These are phyloP conservation scores for Penicillium fimorum DNA, from an alignment of 495 filamentous ascomycete genomes.

Conservation along the genomic window DNA sequence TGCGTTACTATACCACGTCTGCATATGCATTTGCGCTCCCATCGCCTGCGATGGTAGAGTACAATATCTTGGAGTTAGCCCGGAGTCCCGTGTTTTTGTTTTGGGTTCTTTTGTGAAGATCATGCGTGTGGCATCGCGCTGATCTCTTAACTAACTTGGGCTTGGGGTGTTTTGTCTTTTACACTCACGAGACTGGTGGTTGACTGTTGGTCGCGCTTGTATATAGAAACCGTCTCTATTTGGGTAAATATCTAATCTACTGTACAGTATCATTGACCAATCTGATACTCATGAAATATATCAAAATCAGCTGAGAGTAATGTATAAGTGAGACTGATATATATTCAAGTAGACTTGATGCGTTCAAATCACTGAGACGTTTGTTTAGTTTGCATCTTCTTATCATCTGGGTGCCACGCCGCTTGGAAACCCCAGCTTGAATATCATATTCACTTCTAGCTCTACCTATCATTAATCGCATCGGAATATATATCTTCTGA, in stretches of 20 bases:
- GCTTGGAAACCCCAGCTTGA: background rate
- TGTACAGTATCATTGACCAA: slow-evolving; percentile 22
- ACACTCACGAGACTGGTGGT: slow-evolving; percentile 7
- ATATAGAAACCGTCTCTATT: slow-evolving; percentile 21
- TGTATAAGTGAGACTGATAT: background rate
- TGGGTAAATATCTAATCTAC: slow-evolving; percentile 23
- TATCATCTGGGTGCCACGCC: slow-evolving; percentile 7
- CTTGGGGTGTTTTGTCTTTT: slow-evolving; percentile 5
- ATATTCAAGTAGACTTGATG: background rate
- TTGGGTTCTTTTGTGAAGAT: slow-evolving; percentile 5
- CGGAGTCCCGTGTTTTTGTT: slow-evolving; percentile 13
- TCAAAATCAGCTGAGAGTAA: background rate
- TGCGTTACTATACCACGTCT: slow-evolving; percentile 27
- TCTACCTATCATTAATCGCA: background rate
- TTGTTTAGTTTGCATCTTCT: slow-evolving; percentile 27
- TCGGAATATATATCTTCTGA: background rate
- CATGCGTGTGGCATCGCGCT: slow-evolving; percentile 17
- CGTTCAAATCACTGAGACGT: slow-evolving; percentile 4
- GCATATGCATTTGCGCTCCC: slow-evolving; percentile 26
- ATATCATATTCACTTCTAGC: background rate
- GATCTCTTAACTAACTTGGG: slow-evolving; percentile 8
- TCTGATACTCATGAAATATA: background rate
- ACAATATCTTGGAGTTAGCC: slow-evolving; percentile 16
- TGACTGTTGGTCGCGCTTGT: slow-evolving; percentile 18
- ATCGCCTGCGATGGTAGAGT: slow-evolving; percentile 11